Percentiles rank a stretch among this genome's conserved stretches.
Evolutionary conservation across 106 monocot genomes (phyloP).

Genomic region (Allium cepa): DNA sequence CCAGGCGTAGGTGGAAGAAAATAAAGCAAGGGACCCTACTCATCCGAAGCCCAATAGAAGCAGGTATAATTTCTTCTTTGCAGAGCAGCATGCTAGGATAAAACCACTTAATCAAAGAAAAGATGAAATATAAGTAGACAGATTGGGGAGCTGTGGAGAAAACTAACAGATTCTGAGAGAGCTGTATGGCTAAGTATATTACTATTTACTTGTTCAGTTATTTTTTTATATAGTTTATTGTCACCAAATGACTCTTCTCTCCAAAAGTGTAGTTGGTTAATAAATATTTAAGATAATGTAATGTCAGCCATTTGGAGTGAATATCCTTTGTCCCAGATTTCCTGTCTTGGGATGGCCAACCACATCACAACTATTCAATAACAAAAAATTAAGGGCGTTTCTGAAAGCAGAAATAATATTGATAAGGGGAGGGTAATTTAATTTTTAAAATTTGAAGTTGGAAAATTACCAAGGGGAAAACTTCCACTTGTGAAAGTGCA

Average conservation of each 20-base stretch:
- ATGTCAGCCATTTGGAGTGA: conserved; percentile 16
- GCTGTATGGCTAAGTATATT: conserved; percentile 29
- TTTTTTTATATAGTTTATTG: too few species aligned
- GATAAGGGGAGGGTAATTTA: too few species aligned
- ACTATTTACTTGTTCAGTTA: too few species aligned
- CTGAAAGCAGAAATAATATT: too few species aligned
- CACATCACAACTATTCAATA: too few species aligned
- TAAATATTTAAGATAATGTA: conserved; percentile 45
- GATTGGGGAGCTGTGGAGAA: conserved; percentile 91
- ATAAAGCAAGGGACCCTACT: conserved; percentile 57
- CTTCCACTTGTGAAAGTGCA: too few species aligned
- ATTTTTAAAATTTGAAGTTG: too few species aligned
- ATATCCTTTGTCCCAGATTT: too few species aligned
- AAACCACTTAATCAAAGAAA: conserved; percentile 71
- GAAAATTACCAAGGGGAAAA: too few species aligned
- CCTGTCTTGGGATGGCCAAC: too few species aligned
- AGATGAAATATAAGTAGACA: conserved; percentile 82
- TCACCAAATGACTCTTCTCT: conserved; percentile 46
- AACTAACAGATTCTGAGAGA: conserved; percentile 63
- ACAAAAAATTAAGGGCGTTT: too few species aligned
- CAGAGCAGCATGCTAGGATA: conserved; percentile 80
- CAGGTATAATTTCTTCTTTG: conserved; percentile 98
- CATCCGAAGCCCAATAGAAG: conserved; percentile 96
- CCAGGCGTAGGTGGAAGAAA: conserved; percentile 50
- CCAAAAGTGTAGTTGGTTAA: conserved; percentile 71